Evolutionary conservation across 2,329 filamentous ascomycete species (phyloP).

Genomic region (Claviceps maximensis): DNA sequence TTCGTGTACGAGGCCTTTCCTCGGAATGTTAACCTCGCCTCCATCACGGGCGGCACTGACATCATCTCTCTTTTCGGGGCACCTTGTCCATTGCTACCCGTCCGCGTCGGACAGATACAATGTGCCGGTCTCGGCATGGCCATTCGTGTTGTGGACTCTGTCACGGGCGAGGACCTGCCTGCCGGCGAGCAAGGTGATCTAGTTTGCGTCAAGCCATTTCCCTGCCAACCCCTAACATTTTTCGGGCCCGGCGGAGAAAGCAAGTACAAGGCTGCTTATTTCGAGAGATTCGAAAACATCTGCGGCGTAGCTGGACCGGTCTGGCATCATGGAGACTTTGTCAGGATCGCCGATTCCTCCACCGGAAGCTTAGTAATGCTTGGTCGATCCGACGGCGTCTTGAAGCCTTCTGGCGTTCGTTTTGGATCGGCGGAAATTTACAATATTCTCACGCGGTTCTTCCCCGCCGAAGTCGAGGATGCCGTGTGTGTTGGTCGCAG

Average conservation of each 20-base stretch:
- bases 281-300: conserved; percentile 57
- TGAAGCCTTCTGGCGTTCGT: conserved; percentile 83
- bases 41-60: conserved; percentile 91
- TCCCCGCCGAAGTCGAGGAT: conserved; percentile 65
- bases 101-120: conserved; percentile 62
- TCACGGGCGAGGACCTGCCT: conserved; percentile 39
- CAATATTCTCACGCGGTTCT: conserved; percentile 78
- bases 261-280: conserved; percentile 80
- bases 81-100: conserved; percentile 62
- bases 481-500: conserved; percentile 76
- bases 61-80: conserved; percentile 92
- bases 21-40: conserved; percentile 66
- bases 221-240: conserved; percentile 82
- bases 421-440: conserved; percentile 96
- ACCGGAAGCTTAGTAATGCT: conserved; percentile 82
- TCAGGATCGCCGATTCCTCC: conserved; percentile 48
- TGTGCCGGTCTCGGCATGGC: conserved; percentile 69
- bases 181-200: conserved; percentile 70
- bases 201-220: conserved; percentile 76
- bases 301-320: conserved; percentile 30
- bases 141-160: conserved; percentile 46
- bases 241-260: conserved; percentile 52
- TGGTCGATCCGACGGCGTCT: conserved; percentile 78
- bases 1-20: conserved; percentile 84
- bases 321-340: conserved; percentile 95